A percentile compares a stretch with the other conserved stretches of the same genome.
phyloP scores from a whole-genome alignment of 208 protist species.

The Trypanosoma platydactyli region DNA sequence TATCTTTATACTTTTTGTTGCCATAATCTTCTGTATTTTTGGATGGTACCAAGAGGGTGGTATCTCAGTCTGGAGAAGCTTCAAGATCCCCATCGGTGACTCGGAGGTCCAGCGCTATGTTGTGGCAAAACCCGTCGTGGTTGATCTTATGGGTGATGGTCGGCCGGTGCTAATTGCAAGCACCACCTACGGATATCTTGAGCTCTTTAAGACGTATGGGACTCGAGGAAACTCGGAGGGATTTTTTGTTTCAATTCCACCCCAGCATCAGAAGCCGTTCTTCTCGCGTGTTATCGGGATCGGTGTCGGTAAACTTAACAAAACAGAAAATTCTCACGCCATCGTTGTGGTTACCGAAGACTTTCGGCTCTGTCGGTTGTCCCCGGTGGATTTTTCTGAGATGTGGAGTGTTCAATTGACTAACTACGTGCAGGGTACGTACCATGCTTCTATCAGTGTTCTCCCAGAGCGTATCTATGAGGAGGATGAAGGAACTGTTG shows the following conservation, averaged over 20 bases:
- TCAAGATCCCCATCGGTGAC: slow-evolving; percentile 53
- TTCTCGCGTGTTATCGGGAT: slow-evolving; percentile 54
- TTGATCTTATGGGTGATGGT: slow-evolving; percentile 54
- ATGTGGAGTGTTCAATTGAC: slow-evolving; percentile 48
- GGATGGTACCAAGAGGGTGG: slow-evolving; percentile 81
- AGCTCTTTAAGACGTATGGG: slow-evolving; percentile 48
- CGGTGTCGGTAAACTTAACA: slow-evolving; percentile 46
- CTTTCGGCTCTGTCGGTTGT: slow-evolving; percentile 32
- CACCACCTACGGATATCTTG: slow-evolving; percentile 34
- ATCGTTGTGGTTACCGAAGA: slow-evolving; percentile 64
- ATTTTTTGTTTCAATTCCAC: slow-evolving; percentile 40
- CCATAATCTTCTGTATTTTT: slow-evolving; percentile 74
- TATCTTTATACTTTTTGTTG: slow-evolving; percentile 63
- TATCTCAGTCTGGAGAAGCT: slow-evolving; percentile 60
- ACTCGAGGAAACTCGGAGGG: slow-evolving; percentile 47
- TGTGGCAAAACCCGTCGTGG: slow-evolving; percentile 66
- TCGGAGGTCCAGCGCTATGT: slow-evolving; percentile 35
- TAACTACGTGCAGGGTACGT: slow-evolving; percentile 24
- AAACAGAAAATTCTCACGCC: slow-evolving; percentile 33
- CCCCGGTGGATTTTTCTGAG: slow-evolving; percentile 24
- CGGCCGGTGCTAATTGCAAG: slow-evolving; percentile 50
- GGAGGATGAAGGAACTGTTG: slow-evolving; percentile 74
- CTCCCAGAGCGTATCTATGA: slow-evolving; percentile 72
- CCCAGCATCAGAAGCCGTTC: slow-evolving; percentile 26
- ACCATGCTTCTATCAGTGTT: slow-evolving; percentile 68